Evolutionary conservation across 1,284 basidiomycete genomes (phyloP).

Genomic region (Austroboletus novae-zelandiae): DNA sequence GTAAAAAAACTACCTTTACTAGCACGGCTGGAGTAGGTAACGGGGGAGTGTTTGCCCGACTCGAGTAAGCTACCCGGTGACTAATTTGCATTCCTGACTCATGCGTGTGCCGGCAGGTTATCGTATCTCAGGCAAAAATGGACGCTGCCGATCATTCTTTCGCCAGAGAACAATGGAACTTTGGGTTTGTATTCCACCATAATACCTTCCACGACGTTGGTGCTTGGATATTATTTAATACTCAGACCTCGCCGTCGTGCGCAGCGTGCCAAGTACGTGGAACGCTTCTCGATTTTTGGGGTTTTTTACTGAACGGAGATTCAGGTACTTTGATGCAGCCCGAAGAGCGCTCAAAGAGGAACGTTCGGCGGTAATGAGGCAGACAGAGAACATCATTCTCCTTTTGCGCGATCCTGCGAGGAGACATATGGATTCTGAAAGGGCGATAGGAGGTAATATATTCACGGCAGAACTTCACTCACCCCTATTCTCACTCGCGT

Average conservation of each 20-base stretch:
- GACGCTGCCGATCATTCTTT: slow-evolving; percentile 53
- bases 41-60: slow-evolving; percentile 31
- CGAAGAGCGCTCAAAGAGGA: slow-evolving; percentile 54
- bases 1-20: slow-evolving; percentile 29
- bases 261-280: slow-evolving; percentile 36
- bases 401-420: slow-evolving; percentile 46
- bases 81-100: slow-evolving; percentile 1
- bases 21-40: slow-evolving; percentile 32
- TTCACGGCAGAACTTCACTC: slow-evolving; percentile 3
- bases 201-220: slow-evolving; percentile 47
- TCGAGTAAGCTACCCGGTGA: slow-evolving; percentile 27
- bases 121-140: slow-evolving; percentile 54
- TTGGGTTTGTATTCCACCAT: slow-evolving; percentile 45
- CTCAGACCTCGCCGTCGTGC: slow-evolving; percentile 48
- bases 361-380: slow-evolving; percentile 53
- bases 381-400: slow-evolving; percentile 51
- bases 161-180: slow-evolving; percentile 42
- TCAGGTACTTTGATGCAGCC: slow-evolving; percentile 51
- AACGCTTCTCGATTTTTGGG: slow-evolving; percentile 6
- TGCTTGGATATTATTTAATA: slow-evolving; percentile 48
- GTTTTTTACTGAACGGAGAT: slow-evolving; percentile 31
- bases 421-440: slow-evolving; percentile 44
- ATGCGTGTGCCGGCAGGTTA: slow-evolving; percentile 29
- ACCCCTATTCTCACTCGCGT: slow-evolving; percentile 7
- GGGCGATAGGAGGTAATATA: slow-evolving; percentile 30